phyloP scores from a whole-genome alignment of 495 filamentous ascomycete genomes.

The Aspergillus taichungensis region DNA sequence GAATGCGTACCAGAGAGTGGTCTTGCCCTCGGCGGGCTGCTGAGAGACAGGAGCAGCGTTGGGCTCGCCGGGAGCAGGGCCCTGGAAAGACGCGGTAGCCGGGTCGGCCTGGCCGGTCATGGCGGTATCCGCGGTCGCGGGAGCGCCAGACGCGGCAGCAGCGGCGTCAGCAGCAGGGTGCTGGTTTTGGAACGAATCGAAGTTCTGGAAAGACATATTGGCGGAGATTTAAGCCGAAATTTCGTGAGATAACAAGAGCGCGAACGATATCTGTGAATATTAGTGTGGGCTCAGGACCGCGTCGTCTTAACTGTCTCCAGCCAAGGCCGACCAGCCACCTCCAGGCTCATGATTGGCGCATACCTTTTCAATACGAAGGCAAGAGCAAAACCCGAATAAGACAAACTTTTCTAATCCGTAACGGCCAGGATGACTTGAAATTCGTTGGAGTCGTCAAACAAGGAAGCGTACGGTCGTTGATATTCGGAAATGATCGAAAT shows the following conservation, averaged over 20 bases:
- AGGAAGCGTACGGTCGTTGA: slow-evolving; percentile 32
- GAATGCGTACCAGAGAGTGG: slow-evolving; percentile 64
- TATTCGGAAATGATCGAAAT: slow-evolving; percentile 25
- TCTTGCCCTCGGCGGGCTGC: slow-evolving; percentile 60
- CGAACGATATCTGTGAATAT: slow-evolving; percentile 10
- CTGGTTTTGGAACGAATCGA: slow-evolving; percentile 48
- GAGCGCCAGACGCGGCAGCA: slow-evolving; percentile 44
- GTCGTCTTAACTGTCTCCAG: neutral
- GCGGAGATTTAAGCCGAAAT: slow-evolving; percentile 17
- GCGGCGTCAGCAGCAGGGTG: slow-evolving; percentile 43
- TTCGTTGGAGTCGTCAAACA: slow-evolving; percentile 38
- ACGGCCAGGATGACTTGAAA: slow-evolving; percentile 27
- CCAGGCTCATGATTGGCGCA: neutral
- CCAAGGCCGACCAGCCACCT: neutral
- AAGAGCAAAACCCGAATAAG: slow-evolving; percentile 13
- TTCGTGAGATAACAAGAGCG: slow-evolving; percentile 12
- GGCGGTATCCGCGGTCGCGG: slow-evolving; percentile 41
- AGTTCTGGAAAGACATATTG: slow-evolving; percentile 52
- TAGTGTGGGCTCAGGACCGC: neutral
- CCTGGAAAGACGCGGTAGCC: slow-evolving; percentile 45
- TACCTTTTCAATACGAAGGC: slow-evolving; percentile 15
- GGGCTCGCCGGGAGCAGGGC: slow-evolving; percentile 43
- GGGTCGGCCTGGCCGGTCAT: slow-evolving; percentile 49
- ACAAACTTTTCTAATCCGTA: slow-evolving; percentile 22
- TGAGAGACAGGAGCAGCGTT: slow-evolving; percentile 43